phyloP scores from a whole-genome alignment of 805 yeast species.

The Debaryomyces tyrocola region DNA sequence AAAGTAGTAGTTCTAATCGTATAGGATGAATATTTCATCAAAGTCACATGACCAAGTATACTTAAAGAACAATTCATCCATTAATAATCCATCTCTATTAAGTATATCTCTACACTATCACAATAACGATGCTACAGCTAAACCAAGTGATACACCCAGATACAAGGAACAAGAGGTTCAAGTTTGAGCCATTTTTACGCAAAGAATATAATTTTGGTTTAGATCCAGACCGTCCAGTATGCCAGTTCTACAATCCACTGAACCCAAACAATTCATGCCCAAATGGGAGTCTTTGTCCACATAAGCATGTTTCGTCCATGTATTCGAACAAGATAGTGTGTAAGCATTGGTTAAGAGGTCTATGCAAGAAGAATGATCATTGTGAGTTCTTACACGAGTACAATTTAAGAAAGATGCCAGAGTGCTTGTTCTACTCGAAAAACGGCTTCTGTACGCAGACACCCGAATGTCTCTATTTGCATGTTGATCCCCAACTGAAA shows the following conservation, averaged over 20 bases:
- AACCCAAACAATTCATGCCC: conserved; percentile 72
- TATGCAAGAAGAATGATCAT: conserved; percentile 93
- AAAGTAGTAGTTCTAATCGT: too few relatives aligned
- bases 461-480: conserved; percentile 91
- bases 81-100: background rate
- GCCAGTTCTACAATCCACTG: conserved; percentile 62
- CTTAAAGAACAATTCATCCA: background rate
- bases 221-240: conserved; percentile 87
- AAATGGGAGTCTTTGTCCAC: conserved; percentile 78
- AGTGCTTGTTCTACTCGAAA: conserved; percentile 83
- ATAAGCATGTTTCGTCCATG: conserved; percentile 71
- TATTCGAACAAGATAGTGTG: conserved; percentile 71
- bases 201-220: conserved; percentile 79
- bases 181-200: conserved; percentile 81
- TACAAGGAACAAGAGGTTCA: conserved; percentile 40
- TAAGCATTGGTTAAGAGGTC: conserved; percentile 96
- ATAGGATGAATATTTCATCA: too few relatives aligned
- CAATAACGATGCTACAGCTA: conserved; percentile 30
- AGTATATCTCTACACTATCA: background rate
- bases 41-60: too few relatives aligned
- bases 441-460: conserved; percentile 87
- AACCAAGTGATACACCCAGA: conserved; percentile 43
- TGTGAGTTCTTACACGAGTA: conserved; percentile 97
- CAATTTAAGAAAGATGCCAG: conserved; percentile 93
- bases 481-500: conserved; percentile 84